Evolutionary conservation across 2,329 filamentous ascomycete genomes (phyloP).

Genomic region (Dactylellina haptotyla): DNA sequence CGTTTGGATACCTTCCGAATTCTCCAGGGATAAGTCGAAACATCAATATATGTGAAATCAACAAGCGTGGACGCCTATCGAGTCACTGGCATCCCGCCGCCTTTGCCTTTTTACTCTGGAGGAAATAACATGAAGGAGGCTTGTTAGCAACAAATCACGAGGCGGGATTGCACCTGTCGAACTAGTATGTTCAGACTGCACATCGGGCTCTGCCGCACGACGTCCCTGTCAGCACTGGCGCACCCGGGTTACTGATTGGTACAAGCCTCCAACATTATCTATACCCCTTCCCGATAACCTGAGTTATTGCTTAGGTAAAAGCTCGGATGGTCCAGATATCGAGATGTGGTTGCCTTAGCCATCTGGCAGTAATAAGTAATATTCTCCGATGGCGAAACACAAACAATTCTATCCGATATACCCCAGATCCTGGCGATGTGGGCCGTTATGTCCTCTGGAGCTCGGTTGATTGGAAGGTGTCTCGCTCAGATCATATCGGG

Average conservation of each 20-base stretch:
- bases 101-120: not conserved
- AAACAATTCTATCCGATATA: constrained; percentile 7
- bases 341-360: constrained; percentile 42
- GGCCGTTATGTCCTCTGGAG: constrained; percentile 42
- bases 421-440: constrained; percentile 37
- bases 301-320: constrained; percentile 47
- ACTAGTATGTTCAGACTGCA: constrained; percentile 43
- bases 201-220: constrained; percentile 41
- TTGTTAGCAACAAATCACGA: constrained; percentile 40
- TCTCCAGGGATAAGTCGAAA: constrained; percentile 41
- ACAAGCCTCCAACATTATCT: constrained; percentile 22
- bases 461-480: constrained; percentile 45
- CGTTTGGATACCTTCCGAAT: constrained; percentile 46
- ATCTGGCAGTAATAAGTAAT: constrained; percentile 18
- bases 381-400: constrained; percentile 31
- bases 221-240: constrained; percentile 19
- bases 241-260: constrained; percentile 29
- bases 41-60: constrained; percentile 44
- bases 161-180: constrained; percentile 49
- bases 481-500: constrained; percentile 39
- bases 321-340: constrained; percentile 22
- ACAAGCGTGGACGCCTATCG: constrained; percentile 16
- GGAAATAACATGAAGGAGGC: constrained; percentile 26
- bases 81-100: constrained; percentile 3
- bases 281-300: constrained; percentile 45